Evolutionary conservation across 208 protist species (phyloP), one percentile per base, ranked within the genome.

Genomic region (Porcisia deanei): DNA sequence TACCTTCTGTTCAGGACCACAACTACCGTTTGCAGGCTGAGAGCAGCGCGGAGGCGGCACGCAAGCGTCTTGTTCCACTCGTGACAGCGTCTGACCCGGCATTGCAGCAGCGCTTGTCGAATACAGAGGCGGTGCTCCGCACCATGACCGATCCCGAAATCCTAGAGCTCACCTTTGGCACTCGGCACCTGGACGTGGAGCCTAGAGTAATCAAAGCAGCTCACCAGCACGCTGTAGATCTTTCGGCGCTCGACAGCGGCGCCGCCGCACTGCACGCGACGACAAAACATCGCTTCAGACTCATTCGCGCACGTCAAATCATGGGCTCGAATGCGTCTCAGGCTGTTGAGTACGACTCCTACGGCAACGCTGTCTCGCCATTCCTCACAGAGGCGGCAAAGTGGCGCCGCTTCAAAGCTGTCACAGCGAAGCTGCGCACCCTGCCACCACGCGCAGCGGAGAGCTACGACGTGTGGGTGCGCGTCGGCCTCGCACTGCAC

Each of bases 401-500:
- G 83, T 94, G 89, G 88, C 75, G 80, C 16, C 89, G 91, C 14
- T 96, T 87, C 75, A 87, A 88, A 70, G 58, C 61, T 18, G 91
- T 89, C 34, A 78, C 92, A 22, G 77, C 67, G 54, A 91, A 91
- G 77, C 79, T 96, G 61, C 86, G 81, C 34, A 80, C 69, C 47
- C 75, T 96, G 68, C 87, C 89, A 9, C 80, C 86, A 25, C 81
- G 75, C 10, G 81, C 87, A 7, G 91, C 91, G 66, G 88, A 90
- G 61, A 84, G 77, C 78, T 94, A 91, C 74, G 91, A 94, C 75
- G 72, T 91, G 55, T 96, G 91, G 90, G 88, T 96, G 20, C 91
- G 91, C 34, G 85, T 96, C 20, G 91, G 91, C 6, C 88, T 96
- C 55, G 91, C 91, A 12, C 85, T 96, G 75, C 91, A 96, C 75